phyloP scores from a whole-genome alignment of 2,329 filamentous ascomycete species.

The Aspergillus pseudoviridinutans region DNA sequence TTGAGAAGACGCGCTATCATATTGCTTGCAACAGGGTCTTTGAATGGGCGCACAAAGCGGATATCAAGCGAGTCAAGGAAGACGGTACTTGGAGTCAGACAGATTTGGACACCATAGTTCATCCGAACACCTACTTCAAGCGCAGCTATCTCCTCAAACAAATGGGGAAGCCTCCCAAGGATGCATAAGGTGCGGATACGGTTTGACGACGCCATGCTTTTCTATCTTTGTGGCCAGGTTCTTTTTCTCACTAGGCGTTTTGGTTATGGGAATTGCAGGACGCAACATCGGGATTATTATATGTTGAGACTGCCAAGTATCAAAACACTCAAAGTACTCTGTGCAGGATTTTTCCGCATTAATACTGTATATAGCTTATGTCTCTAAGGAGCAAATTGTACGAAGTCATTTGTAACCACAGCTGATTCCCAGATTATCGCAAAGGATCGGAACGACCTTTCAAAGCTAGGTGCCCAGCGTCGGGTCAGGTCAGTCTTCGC shows the following conservation, averaged over 20 bases:
- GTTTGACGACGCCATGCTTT: slow-evolving; percentile 49
- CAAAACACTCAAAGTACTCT: slow-evolving; percentile 1
- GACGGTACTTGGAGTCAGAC: slow-evolving; percentile 66
- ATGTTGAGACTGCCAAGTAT: neutral
- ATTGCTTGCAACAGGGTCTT: slow-evolving; percentile 97
- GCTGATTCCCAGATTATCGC: slow-evolving; percentile 69
- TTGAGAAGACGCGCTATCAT: slow-evolving; percentile 82
- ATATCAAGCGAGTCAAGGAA: slow-evolving; percentile 73
- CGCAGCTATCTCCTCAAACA: slow-evolving; percentile 86
- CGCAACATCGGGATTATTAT: neutral
- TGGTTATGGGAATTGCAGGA: slow-evolving; percentile 4
- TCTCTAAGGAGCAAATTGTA: neutral
- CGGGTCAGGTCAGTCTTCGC: slow-evolving; percentile 62
- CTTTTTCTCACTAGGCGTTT: slow-evolving; percentile 14
- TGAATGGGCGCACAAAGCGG: slow-evolving; percentile 75
- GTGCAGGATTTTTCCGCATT: neutral
- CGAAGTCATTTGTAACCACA: slow-evolving; percentile 53
- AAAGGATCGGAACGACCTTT: slow-evolving; percentile 59
- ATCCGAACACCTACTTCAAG: slow-evolving; percentile 98
- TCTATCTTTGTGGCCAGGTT: slow-evolving; percentile 2
- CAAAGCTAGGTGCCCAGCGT: slow-evolving; percentile 70
- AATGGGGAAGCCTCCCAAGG: slow-evolving; percentile 52
- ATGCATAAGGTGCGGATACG: slow-evolving; percentile 35
- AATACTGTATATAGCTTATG: neutral
- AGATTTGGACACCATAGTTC: slow-evolving; percentile 90